Conservation (phyloP, 2,329 filamentous ascomycete genomes). For the Camptophora hylomeconis region DNA sequence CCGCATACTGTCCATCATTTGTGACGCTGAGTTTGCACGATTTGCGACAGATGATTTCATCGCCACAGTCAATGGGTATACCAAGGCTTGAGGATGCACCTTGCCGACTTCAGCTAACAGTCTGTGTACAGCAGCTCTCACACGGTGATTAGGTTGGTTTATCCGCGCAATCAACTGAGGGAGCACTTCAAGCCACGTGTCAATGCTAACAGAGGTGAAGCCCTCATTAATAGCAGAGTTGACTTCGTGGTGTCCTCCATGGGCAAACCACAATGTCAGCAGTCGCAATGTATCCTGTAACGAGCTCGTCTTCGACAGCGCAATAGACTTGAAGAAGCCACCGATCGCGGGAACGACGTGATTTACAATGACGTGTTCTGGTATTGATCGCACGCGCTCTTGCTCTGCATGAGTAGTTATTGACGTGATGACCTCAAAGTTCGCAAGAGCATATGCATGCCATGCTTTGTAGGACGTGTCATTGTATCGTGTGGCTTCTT, state of each 20-base stretch:
- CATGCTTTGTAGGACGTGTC: constrained; percentile 97
- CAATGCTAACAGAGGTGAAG: constrained; percentile 80
- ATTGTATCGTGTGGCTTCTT: constrained; percentile 85
- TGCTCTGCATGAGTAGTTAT: constrained; percentile 55
- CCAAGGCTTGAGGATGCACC: constrained; percentile 86
- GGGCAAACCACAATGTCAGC: constrained; percentile 89
- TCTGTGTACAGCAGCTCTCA: constrained; percentile 83
- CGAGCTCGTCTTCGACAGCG: constrained; percentile 79
- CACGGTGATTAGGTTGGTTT: constrained; percentile 82
- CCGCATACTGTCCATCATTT: constrained; percentile 97
- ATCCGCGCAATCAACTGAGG: constrained; percentile 95
- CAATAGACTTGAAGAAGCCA: constrained; percentile 96
- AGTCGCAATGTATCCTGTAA: constrained; percentile 88
- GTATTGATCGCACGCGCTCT: constrained; percentile 26
- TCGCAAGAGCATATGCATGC: constrained; percentile 96
- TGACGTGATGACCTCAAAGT: constrained; percentile 93
- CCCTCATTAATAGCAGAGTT: constrained; percentile 81
- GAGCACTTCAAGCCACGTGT: constrained; percentile 97
- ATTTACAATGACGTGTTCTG: constrained; percentile 46
- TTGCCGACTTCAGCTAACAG: constrained; percentile 85
- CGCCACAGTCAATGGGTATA: constrained; percentile 92
- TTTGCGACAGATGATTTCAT: constrained; percentile 89
- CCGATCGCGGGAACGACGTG: constrained; percentile 90
- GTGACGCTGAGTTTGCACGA: constrained; percentile 72
- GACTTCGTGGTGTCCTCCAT: constrained; percentile 79